Evolutionary conservation across 257 asterid species (phyloP).

Genomic region (Anisodus tanguticus): DNA sequence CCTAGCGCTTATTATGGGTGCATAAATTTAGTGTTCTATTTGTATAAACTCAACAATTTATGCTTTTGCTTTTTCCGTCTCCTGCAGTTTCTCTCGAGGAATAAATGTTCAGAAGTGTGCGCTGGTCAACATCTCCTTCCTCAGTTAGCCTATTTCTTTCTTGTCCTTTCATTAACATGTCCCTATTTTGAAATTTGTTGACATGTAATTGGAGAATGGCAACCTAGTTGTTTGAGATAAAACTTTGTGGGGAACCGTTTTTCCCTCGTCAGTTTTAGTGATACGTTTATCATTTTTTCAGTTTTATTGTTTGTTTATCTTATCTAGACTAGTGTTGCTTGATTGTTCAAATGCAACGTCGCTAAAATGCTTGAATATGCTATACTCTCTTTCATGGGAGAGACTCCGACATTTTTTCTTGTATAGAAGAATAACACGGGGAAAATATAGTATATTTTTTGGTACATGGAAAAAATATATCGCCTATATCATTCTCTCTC

Average conservation of each 20-base stretch:
- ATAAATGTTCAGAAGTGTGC: not conserved
- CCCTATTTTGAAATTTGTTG: constrained; percentile 20
- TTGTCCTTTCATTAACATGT: not conserved
- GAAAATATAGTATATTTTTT: no score
- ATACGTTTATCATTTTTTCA: not conserved
- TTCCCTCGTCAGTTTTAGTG: not conserved
- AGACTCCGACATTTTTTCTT: not conserved
- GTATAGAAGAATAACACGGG: not conserved
- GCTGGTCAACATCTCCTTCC: not conserved
- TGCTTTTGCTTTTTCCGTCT: not conserved
- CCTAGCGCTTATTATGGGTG: not conserved
- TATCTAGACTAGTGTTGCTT: not conserved
- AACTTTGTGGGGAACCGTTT: not conserved
- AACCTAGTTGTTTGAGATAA: not conserved
- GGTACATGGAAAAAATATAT: not conserved
- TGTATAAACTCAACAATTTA: not conserved
- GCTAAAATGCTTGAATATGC: not conserved
- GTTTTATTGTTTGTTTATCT: not conserved
- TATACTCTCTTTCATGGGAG: not conserved
- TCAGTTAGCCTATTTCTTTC: not conserved
- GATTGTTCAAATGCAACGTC: not conserved
- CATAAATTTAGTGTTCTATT: not conserved
- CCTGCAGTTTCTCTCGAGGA: constrained; percentile 4
- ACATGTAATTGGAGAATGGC: not conserved
- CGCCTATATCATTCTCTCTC: not conserved